A percentile compares a stretch with the other conserved stretches of the same genome.
These are phyloP conservation scores for Nitzschia inconspicua DNA, from an alignment of 108 stramenopile genomes.

Conservation along the genomic window DNA sequence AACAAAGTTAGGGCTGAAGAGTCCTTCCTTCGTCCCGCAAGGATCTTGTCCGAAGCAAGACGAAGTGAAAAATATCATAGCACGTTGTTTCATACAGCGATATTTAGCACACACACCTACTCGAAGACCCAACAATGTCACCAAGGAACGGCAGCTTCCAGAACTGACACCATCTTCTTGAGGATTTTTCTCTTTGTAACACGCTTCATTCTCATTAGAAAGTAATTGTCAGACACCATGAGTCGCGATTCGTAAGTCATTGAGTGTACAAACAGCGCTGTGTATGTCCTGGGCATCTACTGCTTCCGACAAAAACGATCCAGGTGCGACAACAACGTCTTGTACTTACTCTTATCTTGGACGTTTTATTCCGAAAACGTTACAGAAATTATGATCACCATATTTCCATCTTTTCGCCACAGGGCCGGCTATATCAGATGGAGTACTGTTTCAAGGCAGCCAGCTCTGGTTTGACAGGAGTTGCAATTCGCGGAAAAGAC, in stretches of 20 bases:
- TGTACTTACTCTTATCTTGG: not conserved
- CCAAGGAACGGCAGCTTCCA: not conserved
- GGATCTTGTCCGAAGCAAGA: constrained; percentile 11
- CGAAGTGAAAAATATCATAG: not conserved
- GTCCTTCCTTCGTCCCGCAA: too few relatives aligned
- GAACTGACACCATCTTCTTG: not conserved
- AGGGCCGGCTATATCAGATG: constrained; percentile 98
- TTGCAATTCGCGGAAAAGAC: constrained; percentile 92
- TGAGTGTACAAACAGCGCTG: not conserved
- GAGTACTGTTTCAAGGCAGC: constrained; percentile 99
- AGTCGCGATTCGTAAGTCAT: constrained; percentile 76
- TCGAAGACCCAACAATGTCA: not conserved
- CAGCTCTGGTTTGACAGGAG: constrained; percentile 90
- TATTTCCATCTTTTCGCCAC: constrained; percentile 98
- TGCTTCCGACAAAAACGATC: not conserved
- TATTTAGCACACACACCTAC: not conserved
- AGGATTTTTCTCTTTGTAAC: not conserved
- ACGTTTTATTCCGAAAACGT: not conserved
- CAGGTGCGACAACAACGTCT: not conserved
- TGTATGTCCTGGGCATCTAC: not conserved
- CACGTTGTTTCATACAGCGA: not conserved
- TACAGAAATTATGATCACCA: constrained; percentile 90
- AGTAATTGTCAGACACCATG: constrained; percentile 33
- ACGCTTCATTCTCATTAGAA: not conserved
- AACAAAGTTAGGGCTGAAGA: too few relatives aligned